Percentiles rank a stretch among this genome's conserved stretches.
phyloP scores from a whole-genome alignment of 2,329 filamentous ascomycete genomes.

The Alternaria novae-zelandiae region DNA sequence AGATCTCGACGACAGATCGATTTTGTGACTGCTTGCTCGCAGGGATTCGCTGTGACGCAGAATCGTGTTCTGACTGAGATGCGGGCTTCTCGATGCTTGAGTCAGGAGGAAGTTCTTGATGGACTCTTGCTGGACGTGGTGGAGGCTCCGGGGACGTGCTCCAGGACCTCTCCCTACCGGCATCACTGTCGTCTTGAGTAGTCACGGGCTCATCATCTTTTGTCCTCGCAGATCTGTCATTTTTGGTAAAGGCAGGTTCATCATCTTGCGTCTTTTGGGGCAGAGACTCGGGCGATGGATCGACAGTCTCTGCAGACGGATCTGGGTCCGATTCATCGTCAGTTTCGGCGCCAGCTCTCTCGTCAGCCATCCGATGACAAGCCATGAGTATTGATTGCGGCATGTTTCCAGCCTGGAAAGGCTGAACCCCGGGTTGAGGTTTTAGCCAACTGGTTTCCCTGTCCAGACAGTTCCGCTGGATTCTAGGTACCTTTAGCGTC shows the following conservation, averaged over 20 bases:
- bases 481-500: constrained; percentile 45
- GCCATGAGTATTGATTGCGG: constrained; percentile 43
- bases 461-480: constrained; percentile 60
- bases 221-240: constrained; percentile 6
- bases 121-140: constrained; percentile 8
- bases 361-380: constrained; percentile 24
- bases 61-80: neutral
- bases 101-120: constrained; percentile 36
- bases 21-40: neutral
- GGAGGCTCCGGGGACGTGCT: constrained; percentile 21
- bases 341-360: constrained; percentile 18
- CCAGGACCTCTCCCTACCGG: constrained; percentile 25
- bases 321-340: constrained; percentile 18
- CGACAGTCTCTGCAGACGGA: constrained; percentile 14
- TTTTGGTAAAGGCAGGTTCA: constrained; percentile 10
- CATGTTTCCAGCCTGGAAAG: constrained; percentile 48
- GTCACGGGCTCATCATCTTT: constrained; percentile 14
- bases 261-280: constrained; percentile 11
- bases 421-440: constrained; percentile 38
- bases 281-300: constrained; percentile 12
- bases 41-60: neutral
- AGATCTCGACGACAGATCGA: constrained; percentile 9
- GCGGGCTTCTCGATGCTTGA: constrained; percentile 28
- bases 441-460: constrained; percentile 46
- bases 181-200: constrained; percentile 10